Base-by-base conservation (phyloP, 2,329 filamentous ascomycete species). In the Basipetospora sp. region DNA sequence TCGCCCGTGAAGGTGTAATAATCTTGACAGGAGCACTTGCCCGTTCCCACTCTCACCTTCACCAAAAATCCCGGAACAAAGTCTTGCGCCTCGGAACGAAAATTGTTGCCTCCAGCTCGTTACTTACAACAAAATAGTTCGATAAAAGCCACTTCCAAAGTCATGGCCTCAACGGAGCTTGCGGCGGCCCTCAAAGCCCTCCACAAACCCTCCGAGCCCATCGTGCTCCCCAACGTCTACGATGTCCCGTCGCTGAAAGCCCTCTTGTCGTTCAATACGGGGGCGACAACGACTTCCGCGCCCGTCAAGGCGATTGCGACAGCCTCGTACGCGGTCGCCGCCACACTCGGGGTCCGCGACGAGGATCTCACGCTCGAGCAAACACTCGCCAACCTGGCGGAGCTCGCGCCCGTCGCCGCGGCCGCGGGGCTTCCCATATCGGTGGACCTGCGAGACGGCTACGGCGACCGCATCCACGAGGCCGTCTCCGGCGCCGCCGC, bases 361-460 rank as follows among this genome's bases (percentile, higher is more conserved):
- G 60, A 64, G 19, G 57, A 64, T 6, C 59, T 78, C 17, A 63
- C 60, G 1, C 54, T 67, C 11, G 53, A 65, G 3, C 56, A 62
- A 26, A 75, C 76, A 44, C 53, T 77, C 25, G 51, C 55, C 2
- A 62, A 62, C 9, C 56, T 70, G 26, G 44, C 50, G 4, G 52
- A 51, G 9, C 61, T 77, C 40, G 62, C 63, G 0, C 51, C 55
- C 2, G 50, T 67, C 4, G 60, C 61, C 10, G 48, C 48, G 9
- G 46, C 54, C 10, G 52, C 57, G 27, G 52, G 56, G 5, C 53
- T 69, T 2, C 69, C 71, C 0, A 50, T 78, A 1, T 69, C 65
- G 0, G 68, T 66, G 4, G 74, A 78, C 46, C 49, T 77, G 3
- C 71, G 77, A 50, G 73, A 78, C 45, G 74, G 72, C 0, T 78